These are phyloP conservation scores for Cymbopogon citratus DNA, from an alignment of 176 grass and related monocot genomes.

Conservation along the genomic window DNA sequence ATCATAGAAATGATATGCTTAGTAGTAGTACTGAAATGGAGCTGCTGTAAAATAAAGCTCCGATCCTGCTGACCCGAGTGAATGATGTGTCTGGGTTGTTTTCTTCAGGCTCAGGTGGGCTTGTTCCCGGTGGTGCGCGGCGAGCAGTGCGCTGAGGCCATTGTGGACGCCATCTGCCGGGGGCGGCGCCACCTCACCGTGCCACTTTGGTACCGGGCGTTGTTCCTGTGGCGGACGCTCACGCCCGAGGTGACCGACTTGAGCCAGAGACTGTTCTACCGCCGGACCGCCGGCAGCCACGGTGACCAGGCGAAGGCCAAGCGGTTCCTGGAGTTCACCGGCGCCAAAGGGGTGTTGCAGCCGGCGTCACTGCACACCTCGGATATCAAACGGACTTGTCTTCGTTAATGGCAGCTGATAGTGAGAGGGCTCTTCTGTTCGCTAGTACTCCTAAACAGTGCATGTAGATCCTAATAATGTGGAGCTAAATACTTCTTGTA, in stretches of 20 bases:
- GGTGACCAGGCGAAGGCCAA: conserved; percentile 22
- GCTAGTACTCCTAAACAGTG: no score
- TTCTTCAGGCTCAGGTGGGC: conserved; percentile 46
- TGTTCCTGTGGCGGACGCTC: conserved; percentile 53
- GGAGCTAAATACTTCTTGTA: no score
- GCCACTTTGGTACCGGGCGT: conserved; percentile 50
- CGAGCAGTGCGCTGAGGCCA: conserved; percentile 40
- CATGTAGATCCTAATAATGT: no score
- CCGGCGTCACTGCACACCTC: conserved; percentile 41
- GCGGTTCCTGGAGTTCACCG: conserved; percentile 35
- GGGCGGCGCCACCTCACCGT: conserved; percentile 46
- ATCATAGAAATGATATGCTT: no score
- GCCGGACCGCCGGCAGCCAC: neutral
- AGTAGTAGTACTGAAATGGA: no score
- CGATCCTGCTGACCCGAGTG: neutral
- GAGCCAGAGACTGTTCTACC: conserved; percentile 49
- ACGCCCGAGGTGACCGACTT: conserved; percentile 53
- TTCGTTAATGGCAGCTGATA: no score
- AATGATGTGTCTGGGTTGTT: neutral
- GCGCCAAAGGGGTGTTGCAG: conserved; percentile 46
- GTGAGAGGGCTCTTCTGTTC: no score
- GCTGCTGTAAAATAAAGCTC: no score
- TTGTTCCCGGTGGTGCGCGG: conserved; percentile 46
- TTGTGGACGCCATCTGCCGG: conserved; percentile 51
- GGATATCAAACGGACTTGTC: conserved; percentile 26